A percentile compares a stretch with the other conserved stretches of the same genome.
These are phyloP conservation scores for Metarhizium rileyi DNA, from an alignment of 2,329 filamentous ascomycete genomes.

Conservation along the genomic window DNA sequence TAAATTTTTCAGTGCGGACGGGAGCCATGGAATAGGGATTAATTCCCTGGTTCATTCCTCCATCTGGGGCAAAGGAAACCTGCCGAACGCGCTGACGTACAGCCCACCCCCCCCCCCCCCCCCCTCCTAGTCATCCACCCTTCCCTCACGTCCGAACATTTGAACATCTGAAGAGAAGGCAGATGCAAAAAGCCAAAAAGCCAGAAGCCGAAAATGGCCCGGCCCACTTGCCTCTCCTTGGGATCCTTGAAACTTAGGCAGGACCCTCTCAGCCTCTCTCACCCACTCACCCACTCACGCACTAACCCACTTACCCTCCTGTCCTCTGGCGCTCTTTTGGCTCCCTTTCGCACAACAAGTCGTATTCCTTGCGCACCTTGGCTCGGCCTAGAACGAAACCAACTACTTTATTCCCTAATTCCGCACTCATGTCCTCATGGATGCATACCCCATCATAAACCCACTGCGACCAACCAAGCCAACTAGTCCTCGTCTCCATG, in stretches of 20 bases:
- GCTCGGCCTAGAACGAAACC: not conserved
- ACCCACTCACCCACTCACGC: too few relatives aligned
- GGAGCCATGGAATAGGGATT: too few relatives aligned
- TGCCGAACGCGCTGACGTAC: constrained; percentile 3
- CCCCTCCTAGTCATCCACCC: not conserved
- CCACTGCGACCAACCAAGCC: too few relatives aligned
- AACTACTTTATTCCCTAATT: not conserved
- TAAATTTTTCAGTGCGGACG: too few relatives aligned
- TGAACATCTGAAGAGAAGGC: not conserved
- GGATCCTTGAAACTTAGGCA: too few relatives aligned
- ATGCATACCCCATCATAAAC: not conserved
- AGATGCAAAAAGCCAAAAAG: not conserved
- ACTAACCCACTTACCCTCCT: too few relatives aligned
- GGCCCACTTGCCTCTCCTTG: too few relatives aligned
- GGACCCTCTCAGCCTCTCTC: too few relatives aligned
- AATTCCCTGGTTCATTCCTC: not conserved
- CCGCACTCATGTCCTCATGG: not conserved
- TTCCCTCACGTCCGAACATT: not conserved
- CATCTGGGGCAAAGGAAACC: not conserved
- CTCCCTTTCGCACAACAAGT: too few relatives aligned
- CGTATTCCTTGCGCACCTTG: not conserved
- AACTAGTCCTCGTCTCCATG: not conserved
- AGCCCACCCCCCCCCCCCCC: not conserved
- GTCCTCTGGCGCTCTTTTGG: not conserved
- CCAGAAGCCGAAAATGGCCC: not conserved